A percentile compares a stretch with the other conserved stretches of the same genome.
phyloP scores from a whole-genome alignment of 2,329 filamentous ascomycete species.

The Xylaria polymorpha region DNA sequence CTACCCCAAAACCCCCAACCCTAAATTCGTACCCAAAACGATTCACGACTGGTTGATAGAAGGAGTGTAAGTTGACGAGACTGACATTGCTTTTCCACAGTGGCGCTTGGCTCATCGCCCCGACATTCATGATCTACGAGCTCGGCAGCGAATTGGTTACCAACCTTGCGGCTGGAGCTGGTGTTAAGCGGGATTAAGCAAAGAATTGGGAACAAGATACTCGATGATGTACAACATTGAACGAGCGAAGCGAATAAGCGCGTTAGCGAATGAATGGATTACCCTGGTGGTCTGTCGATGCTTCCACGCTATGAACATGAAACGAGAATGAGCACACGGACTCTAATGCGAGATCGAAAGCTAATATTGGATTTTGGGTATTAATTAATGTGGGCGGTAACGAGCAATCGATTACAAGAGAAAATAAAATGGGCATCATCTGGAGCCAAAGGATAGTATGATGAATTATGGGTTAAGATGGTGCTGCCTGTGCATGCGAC shows the following conservation, averaged over 20 bases:
- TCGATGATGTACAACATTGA: neutral
- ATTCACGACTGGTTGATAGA: neutral
- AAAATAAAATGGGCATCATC: neutral
- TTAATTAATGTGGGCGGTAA: slow-evolving; percentile 10
- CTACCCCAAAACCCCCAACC: neutral
- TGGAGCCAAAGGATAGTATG: neutral
- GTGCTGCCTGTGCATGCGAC: neutral
- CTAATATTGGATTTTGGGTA: slow-evolving; percentile 1
- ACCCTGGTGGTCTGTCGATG: neutral
- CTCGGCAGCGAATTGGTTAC: slow-evolving; percentile 63
- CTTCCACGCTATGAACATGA: slow-evolving; percentile 2
- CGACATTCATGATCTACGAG: slow-evolving; percentile 63
- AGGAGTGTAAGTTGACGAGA: neutral
- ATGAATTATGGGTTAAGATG: slow-evolving; percentile 9
- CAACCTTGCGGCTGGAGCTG: slow-evolving; percentile 53
- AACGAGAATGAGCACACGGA: slow-evolving; percentile 8
- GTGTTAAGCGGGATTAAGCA: slow-evolving; percentile 57
- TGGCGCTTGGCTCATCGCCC: slow-evolving; percentile 66
- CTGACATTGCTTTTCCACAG: slow-evolving; percentile 50
- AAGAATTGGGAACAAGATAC: neutral
- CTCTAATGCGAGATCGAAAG: neutral
- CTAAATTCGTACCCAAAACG: neutral
- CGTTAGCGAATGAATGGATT: slow-evolving; percentile 10
- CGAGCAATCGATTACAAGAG: neutral
- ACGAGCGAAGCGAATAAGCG: slow-evolving; percentile 8